Evolutionary conservation across 306 rosid species (phyloP).

Genomic region (Dryas octopetala): DNA sequence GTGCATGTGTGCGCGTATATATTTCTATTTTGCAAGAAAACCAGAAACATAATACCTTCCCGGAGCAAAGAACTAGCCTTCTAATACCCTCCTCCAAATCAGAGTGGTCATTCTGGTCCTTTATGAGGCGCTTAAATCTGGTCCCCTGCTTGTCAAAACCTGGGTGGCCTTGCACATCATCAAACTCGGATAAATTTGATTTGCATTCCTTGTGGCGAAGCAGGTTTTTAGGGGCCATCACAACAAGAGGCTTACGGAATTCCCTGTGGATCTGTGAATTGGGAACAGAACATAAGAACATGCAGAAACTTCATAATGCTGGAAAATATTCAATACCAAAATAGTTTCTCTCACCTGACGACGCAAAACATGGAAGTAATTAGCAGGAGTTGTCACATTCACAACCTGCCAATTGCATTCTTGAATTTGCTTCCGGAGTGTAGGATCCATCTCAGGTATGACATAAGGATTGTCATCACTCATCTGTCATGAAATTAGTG

Average conservation of each 20-base stretch:
- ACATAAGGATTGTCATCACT: constrained; percentile 89
- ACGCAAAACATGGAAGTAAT: constrained; percentile 93
- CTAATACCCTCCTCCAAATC: constrained; percentile 82
- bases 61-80: constrained; percentile 89
- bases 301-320: background rate
- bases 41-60: constrained; percentile 55
- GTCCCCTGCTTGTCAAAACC: constrained; percentile 99
- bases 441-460: constrained; percentile 98
- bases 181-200: constrained; percentile 91
- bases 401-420: constrained; percentile 98
- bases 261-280: constrained; percentile 75
- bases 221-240: constrained; percentile 93
- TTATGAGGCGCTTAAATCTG: constrained; percentile 92
- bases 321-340: constrained; percentile 18
- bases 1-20: background rate
- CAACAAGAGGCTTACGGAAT: constrained; percentile 92
- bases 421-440: constrained; percentile 91
- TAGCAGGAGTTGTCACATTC: constrained; percentile 95
- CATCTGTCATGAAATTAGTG: constrained; percentile 66
- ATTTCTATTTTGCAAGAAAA: background rate
- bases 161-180: constrained; percentile 97
- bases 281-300: constrained; percentile 24
- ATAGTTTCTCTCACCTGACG: constrained; percentile 68
- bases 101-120: constrained; percentile 81
- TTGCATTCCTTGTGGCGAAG: constrained; percentile 90